Base-by-base conservation (phyloP, 495 filamentous ascomycete genomes). In the Lentithecium fluviatile region DNA sequence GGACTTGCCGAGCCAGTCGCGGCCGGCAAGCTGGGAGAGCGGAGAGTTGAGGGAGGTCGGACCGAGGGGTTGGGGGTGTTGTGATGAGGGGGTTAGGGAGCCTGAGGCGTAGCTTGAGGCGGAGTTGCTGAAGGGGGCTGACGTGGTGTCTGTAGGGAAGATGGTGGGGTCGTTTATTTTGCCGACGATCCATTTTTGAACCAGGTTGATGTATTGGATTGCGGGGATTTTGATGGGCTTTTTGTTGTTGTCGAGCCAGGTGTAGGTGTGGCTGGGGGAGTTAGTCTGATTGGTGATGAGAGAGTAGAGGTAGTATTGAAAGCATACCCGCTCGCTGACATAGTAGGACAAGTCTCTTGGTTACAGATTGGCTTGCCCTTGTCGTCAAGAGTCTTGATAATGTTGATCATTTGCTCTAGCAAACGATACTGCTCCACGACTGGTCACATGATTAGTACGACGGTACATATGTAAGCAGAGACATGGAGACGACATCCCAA, bases 381-480 rank as follows among this genome's bases (percentile, higher is more conserved):
- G 8, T 83, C 79, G 67, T 95, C 90, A 50, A 85, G 82, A 57
- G 89, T 86, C 67, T 90, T 88, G 42, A 96, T 84, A 15, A 92
- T 85, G 60, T 87, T 82, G 25, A 94, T 84, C 80, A 93, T 90
- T 63, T 85, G 87, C 76, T 88, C 88, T 12, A 96, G 80, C 51
- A 92, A 81, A 45, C 91, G 87, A 69, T 91, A 93, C 69, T 95
- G 89, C 77, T 95, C 91, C 63, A 95, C 90, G 64, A 92, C 90
- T 95, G 55, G 24, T 67, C 52, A 62, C 51, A 64, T 63, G 55
- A 38, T 42, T 63, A 63, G 53, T 21, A 59, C 42, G 56, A 2
- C 37, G 17, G 40, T 56, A n/a, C n/a, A n/a, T n/a, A n/a, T n/a
- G n/a, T n/a, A n/a, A n/a, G n/a, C n/a, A n/a, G n/a, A n/a, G n/a